Base-by-base conservation (phyloP, 768 basidiomycete genomes). In the Xerocomellus chrysenteron region DNA sequence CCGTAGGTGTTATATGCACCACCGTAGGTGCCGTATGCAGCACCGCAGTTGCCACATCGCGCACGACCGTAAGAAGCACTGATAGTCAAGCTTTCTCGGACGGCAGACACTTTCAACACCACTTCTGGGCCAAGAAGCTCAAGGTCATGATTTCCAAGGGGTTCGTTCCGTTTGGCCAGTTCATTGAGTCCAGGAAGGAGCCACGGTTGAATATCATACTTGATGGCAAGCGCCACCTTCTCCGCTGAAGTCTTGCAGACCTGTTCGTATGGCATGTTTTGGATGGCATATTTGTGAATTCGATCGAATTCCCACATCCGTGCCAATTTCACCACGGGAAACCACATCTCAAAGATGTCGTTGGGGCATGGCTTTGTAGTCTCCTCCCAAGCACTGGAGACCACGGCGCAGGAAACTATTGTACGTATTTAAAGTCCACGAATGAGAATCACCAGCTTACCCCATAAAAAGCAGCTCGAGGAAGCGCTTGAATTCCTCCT, bases 241-340 rank as follows among this genome's bases (percentile, higher is more conserved):
- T 70, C 64, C n/a, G 68, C 58, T 4, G 62, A 26, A n/a, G 37
- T 8, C 54, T 47, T 66, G 43, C 2, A 0, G 12, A 56, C 30
- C 12, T 35, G 33, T 8, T 14, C 14, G 53, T 58, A 68, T 19
- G 65, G 57, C 52, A 80, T 61, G 2, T 60, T 53, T 5, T 67
- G 16, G 16, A 75, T 64, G 5, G 75, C 74, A 35, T 65, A 54
- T 17, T 59, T 52, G 35, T 74, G 68, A 30, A 77, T 47, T 17
- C 55, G 49, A n/a, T 64, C 57, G 49, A 76, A 76, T 41, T 65
- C 61, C 75, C 78, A 79, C 63, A 75, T 73, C 7, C 61, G 71
- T 7, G 78, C 63, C 21, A 79, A 62, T 57, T 74, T 74, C n/a
- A 76, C 61, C 19, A 75, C 69, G 0, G 74, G 68, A 14, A 72